These are phyloP conservation scores for Penicillium olsonii DNA, from an alignment of 2,329 filamentous ascomycete species.

Conservation along the genomic window DNA sequence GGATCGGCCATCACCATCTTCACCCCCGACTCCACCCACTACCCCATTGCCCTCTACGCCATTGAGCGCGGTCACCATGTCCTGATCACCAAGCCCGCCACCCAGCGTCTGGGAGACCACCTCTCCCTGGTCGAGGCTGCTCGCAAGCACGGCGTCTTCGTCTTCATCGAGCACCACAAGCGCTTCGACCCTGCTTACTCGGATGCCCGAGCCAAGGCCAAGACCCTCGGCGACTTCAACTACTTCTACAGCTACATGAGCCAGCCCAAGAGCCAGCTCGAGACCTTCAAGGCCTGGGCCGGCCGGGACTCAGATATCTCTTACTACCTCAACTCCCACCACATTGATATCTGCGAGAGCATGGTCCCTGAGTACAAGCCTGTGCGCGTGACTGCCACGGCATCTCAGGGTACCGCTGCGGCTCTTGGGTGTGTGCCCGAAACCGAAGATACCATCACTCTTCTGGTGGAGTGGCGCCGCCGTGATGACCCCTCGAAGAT, in stretches of 20 bases:
- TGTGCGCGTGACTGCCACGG: conserved; percentile 76
- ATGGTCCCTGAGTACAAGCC: conserved; percentile 85
- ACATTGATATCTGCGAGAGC: conserved; percentile 87
- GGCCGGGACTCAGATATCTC: conserved; percentile 90
- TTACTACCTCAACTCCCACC: conserved; percentile 95
- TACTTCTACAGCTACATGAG: conserved; percentile 99
- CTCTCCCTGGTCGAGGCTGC: conserved; percentile 72
- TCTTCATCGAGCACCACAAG: conserved; percentile 96
- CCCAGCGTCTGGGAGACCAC: conserved; percentile 80
- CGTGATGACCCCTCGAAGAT: conserved; percentile 67
- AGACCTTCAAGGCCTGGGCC: conserved; percentile 94
- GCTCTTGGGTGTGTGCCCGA: conserved; percentile 73
- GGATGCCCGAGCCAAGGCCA: conserved; percentile 77
- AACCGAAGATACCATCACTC: conserved; percentile 91
- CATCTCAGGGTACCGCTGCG: conserved; percentile 75
- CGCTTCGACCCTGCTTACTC: conserved; percentile 91
- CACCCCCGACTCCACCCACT: conserved; percentile 91
- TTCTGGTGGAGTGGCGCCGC: conserved; percentile 86
- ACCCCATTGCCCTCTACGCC: conserved; percentile 87
- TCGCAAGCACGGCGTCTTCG: conserved; percentile 75
- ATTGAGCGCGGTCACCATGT: conserved; percentile 87
- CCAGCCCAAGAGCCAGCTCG: conserved; percentile 85
- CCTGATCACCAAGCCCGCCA: conserved; percentile 89
- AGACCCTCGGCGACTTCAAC: conserved; percentile 87
- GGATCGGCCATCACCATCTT: conserved; percentile 95